Conservation (phyloP, 495 filamentous ascomycete genomes). For the Pseudoneurospora amorphoporcata region DNA sequence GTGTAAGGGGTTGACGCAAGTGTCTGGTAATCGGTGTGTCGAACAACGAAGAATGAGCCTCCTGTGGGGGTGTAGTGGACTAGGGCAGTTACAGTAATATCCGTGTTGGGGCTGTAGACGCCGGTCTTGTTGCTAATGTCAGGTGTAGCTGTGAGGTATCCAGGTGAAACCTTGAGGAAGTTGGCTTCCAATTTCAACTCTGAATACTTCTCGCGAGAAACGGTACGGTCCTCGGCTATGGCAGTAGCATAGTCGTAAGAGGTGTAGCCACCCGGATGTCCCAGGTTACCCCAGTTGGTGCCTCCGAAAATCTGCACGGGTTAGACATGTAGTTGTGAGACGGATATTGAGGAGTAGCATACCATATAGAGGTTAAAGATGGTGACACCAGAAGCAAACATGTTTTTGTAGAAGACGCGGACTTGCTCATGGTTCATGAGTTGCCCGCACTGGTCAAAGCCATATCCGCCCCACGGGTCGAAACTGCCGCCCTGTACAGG, state of each 20-base stretch:
- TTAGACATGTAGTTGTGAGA: conserved; percentile 5
- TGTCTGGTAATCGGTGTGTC: conserved; percentile 47
- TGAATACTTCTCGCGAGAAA: conserved; percentile 67
- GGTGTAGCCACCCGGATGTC: conserved; percentile 61
- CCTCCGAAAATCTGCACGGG: conserved; percentile 49
- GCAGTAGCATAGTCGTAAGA: conserved; percentile 63
- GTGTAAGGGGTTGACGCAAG: conserved; percentile 35
- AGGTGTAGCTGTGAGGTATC: conserved; percentile 50
- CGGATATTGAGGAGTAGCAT: conserved; percentile 2
- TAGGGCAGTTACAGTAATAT: conserved; percentile 50
- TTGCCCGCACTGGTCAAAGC: conserved; percentile 52
- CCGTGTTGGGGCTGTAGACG: conserved; percentile 37
- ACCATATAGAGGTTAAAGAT: conserved; percentile 54
- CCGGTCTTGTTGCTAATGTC: conserved; percentile 20
- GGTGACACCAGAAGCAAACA: conserved; percentile 46
- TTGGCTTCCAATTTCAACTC: conserved; percentile 66
- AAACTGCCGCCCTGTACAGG: conserved; percentile 60
- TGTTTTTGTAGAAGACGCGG: conserved; percentile 73
- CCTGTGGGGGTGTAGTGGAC: conserved; percentile 30
- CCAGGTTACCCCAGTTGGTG: conserved; percentile 82
- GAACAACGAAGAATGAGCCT: conserved; percentile 47
- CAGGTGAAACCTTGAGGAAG: conserved; percentile 59
- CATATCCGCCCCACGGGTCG: conserved; percentile 63
- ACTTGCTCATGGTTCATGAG: conserved; percentile 63
- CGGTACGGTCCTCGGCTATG: conserved; percentile 52